Evolutionary conservation across 495 filamentous ascomycete species (phyloP).

Genomic region (Delitschia confertaspora): DNA sequence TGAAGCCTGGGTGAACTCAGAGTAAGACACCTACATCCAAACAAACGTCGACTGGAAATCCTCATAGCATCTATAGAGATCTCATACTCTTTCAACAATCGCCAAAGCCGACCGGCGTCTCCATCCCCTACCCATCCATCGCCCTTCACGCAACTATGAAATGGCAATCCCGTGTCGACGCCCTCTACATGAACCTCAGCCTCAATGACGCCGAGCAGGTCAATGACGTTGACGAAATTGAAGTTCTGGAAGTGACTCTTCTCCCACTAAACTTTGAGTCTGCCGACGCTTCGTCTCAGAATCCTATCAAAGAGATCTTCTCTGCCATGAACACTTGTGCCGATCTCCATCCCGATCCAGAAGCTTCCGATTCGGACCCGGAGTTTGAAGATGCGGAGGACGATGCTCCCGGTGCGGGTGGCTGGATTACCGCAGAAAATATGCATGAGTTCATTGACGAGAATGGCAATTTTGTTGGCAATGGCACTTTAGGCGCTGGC

Average conservation of each 20-base stretch:
- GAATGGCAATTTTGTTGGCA: conserved; percentile 50
- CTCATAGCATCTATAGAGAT: conserved; percentile 43
- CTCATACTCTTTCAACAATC: conserved; percentile 50
- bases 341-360: conserved; percentile 78
- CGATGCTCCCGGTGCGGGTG: conserved; percentile 70
- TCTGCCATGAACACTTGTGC: conserved; percentile 76
- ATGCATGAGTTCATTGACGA: conserved; percentile 69
- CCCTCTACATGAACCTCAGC: conserved; percentile 74
- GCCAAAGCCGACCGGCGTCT: conserved; percentile 50
- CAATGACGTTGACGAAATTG: conserved; percentile 54
- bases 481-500: conserved; percentile 43
- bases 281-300: conserved; percentile 28
- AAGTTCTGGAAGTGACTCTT: conserved; percentile 64
- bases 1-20: conserved; percentile 69
- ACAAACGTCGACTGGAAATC: too few relatives aligned
- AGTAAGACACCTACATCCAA: conserved; percentile 43
- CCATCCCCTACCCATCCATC: conserved; percentile 81
- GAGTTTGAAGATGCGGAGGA: conserved; percentile 47
- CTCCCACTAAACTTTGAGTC: conserved; percentile 44
- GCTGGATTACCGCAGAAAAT: conserved; percentile 97
- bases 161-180: conserved; percentile 41
- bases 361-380: conserved; percentile 33
- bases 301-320: conserved; percentile 51
- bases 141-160: conserved; percentile 80
- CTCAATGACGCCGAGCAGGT: conserved; percentile 41